phyloP scores from a whole-genome alignment of 202 grass and related monocot species.

The Zizania palustris region DNA sequence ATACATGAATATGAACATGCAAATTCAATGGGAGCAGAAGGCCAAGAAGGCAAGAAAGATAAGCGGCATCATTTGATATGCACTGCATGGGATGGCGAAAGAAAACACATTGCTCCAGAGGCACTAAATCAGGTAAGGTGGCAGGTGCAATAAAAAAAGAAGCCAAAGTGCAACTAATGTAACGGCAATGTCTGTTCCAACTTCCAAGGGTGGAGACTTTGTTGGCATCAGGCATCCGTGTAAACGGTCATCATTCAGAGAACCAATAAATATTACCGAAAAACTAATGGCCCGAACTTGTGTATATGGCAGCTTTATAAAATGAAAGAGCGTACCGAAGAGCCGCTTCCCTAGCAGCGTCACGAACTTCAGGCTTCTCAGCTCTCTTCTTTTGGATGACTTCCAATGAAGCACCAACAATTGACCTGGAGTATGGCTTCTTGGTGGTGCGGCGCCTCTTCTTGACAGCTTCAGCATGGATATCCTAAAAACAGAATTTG shows the following conservation, averaged over 20 bases:
- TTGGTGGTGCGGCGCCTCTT: constrained; percentile 61
- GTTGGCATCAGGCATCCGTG: not conserved
- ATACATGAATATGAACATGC: not conserved
- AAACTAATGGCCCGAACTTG: not conserved
- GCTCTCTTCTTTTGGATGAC: constrained; percentile 63
- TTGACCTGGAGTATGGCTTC: constrained; percentile 66
- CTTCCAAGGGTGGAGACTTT: not conserved
- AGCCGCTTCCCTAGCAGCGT: constrained; percentile 55
- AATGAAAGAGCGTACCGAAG: constrained; percentile 39
- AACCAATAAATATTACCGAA: not conserved
- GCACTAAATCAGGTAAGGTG: not conserved
- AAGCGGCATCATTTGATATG: not conserved
- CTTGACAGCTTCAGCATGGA: constrained; percentile 66
- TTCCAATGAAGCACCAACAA: constrained; percentile 57
- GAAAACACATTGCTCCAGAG: not conserved
- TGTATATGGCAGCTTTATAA: not conserved
- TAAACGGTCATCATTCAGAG: not conserved
- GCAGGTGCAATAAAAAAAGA: not conserved
- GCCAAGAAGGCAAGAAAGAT: not conserved
- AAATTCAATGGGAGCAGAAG: not conserved
- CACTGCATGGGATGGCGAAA: too few relatives aligned
- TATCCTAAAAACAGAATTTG: constrained; percentile 41
- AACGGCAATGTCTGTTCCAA: not conserved
- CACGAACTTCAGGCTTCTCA: constrained; percentile 57
- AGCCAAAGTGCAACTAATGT: not conserved